Conservation (phyloP, 139 green algal genomes). For the Nannochloris sp. region DNA sequence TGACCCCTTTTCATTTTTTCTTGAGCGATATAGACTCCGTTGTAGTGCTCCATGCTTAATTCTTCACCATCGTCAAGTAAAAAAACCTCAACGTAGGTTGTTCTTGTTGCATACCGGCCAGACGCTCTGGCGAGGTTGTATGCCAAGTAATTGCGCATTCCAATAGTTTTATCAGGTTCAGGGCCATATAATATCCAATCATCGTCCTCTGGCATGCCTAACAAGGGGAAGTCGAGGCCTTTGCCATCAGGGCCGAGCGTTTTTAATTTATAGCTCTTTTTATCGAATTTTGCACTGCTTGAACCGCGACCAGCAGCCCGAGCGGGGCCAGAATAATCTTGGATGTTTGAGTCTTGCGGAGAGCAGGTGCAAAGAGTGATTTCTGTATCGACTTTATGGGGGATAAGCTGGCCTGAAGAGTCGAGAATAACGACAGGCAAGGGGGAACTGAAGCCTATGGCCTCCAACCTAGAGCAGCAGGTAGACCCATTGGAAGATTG, state of each 20-base stretch:
- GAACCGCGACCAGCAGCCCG: conserved; percentile 6
- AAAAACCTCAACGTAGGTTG: conserved; percentile 36
- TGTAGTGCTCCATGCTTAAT: conserved; percentile 15
- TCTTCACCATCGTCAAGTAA: conserved; percentile 14
- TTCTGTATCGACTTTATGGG: conserved; percentile 9
- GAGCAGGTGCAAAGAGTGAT: conserved; percentile 27
- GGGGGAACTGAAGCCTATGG: conserved; percentile 22
- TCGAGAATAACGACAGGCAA: conserved; percentile 41
- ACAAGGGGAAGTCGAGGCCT: conserved; percentile 10
- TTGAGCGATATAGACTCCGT: conserved; percentile 21
- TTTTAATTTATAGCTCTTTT: conserved; percentile 34
- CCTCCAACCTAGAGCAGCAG: conserved; percentile 15
- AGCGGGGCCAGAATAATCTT: conserved; percentile 23
- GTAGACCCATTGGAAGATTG: not conserved
- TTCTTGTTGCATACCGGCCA: conserved; percentile 35
- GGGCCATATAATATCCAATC: conserved; percentile 48
- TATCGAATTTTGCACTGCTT: conserved; percentile 18
- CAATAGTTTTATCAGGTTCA: conserved; percentile 34
- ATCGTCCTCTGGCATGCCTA: conserved; percentile 38
- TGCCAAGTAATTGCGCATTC: conserved; percentile 40
- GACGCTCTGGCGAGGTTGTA: conserved; percentile 27
- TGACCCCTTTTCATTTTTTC: conserved; percentile 13
- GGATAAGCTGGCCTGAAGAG: conserved; percentile 9
- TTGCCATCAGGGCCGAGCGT: conserved; percentile 2
- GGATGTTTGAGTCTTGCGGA: not conserved